Evolutionary conservation across 805 yeast genomes (phyloP).

Genomic region (Priceomyces castillae): DNA sequence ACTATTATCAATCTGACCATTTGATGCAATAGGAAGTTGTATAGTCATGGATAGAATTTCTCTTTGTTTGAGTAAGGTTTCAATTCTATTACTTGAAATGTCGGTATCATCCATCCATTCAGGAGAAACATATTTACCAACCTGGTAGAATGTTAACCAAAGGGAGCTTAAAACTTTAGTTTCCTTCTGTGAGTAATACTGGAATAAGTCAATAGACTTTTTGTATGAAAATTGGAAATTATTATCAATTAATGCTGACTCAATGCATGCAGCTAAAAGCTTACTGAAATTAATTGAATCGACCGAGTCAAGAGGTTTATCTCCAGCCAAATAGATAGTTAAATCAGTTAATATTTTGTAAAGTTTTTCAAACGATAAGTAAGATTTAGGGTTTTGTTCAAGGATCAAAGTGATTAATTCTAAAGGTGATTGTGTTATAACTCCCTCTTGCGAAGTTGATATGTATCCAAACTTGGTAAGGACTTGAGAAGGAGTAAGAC

Average conservation of each 20-base stretch:
- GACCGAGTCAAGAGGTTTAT: conserved; percentile 5
- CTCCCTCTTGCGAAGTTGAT: conserved; percentile 1
- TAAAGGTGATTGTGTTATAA: conserved; percentile 23
- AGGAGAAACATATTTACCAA: conserved; percentile 50
- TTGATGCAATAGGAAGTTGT: conserved; percentile 24
- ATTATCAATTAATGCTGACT: conserved; percentile 59
- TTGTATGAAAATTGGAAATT: conserved; percentile 61
- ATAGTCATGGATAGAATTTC: conserved; percentile 53
- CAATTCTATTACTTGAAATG: conserved; percentile 16
- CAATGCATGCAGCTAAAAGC: conserved; percentile 54
- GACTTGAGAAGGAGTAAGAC: conserved; percentile 39
- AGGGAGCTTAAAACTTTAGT: conserved; percentile 25
- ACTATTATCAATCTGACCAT: conserved; percentile 54
- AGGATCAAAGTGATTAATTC: conserved; percentile 42
- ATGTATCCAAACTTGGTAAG: conserved; percentile 23
- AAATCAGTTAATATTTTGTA: conserved; percentile 41
- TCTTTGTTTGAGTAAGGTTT: conserved; percentile 47
- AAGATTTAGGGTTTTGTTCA: conserved; percentile 54
- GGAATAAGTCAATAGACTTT: conserved; percentile 38
- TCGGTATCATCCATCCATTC: conserved; percentile 29
- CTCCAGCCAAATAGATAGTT: conserved; percentile 34
- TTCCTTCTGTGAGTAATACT: conserved; percentile 15
- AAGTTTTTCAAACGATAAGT: conserved; percentile 42
- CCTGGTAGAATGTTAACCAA: conserved; percentile 77
- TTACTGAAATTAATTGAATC: conserved; percentile 23